Base-by-base conservation (phyloP, 495 filamentous ascomycete genomes). In the Xylaria palmicola region DNA sequence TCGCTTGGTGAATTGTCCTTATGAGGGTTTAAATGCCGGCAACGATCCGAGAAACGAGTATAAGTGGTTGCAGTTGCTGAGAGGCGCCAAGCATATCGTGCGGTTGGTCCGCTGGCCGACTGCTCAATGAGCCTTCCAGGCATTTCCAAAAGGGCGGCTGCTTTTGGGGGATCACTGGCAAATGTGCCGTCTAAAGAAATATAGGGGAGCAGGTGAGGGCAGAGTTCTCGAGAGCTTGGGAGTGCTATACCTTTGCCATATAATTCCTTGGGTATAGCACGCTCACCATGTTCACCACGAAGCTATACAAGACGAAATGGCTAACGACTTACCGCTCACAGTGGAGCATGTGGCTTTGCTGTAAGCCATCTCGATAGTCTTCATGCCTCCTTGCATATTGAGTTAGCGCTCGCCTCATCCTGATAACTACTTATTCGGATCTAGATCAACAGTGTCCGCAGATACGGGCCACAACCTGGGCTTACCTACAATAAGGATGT, bases 51-150 rank as follows among this genome's bases (percentile, higher is more conserved):
- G 32, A 26, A 68, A 64, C 32, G 66, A 68, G 40, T 44, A 51
- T 9, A 0, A 7, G 6, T 68, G 32, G 30, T 24, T 68, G 8
- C 37, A 64, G 17, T 17, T 29, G n/a, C 36, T 68, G 8, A 37
- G 49, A 40, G 64, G 64, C 4, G 63, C 66, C 19, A 60, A 68
- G 32, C 66, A 68, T 29, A 68, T 68, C 29, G 53, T 47, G 12
- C 60, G 50, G 37, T 19, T 54, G 4, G 56, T 68, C 40, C 51
- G 0, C 37, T 68, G 2, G 40, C 50, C 1, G 40, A 62, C 2
- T 19, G 59, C 22, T 22, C 45, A 1, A 3, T 68, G 9, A 48
- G 61, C 13, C 24, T 58, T 1, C 37, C 56, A 4, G 51, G 51
- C 6, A 54, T 40, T 29, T 54, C 51, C 12, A 19, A 27, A 2